Evolutionary conservation across 2,329 filamentous ascomycete genomes (phyloP), one percentile per base, ranked within the genome.

Genomic region (Paraconiothyrium sp.): DNA sequence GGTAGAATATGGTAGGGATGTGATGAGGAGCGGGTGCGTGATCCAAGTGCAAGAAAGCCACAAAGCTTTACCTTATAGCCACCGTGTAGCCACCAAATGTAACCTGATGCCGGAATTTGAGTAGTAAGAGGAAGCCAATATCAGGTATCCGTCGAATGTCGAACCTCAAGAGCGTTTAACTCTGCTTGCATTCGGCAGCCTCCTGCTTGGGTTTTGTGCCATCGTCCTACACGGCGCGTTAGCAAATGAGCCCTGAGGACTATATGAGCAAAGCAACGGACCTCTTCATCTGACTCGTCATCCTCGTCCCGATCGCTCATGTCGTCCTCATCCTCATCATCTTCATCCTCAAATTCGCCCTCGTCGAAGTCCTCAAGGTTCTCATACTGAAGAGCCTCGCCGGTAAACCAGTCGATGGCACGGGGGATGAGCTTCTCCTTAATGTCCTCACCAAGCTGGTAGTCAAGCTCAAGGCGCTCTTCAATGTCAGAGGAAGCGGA

Each of bases 391-490:
- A 99, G 89, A 70, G 95, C 95, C 84, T 99, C 95, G 61, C 95
- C 95, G 57, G 95, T 99, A 81, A 99, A 99, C 95, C 95, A 99
- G 83, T 99, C 95, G 74, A 99, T 95, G 60, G 96, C 95, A 71
- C 94, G 93, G 67, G 95, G 95, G 72, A 99, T 99, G 68, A 99
- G 88, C 85, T 99, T 99, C 88, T 99, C 95, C 85, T 99, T 99
- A 84, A 99, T 97, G 78, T 99, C 95, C 85, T 99, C 95, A 69
- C 95, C 95, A 48, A 99, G 89, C 83, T 98, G 94, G 82, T 98
- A 99, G 83, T 99, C 95, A 56, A 99, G 90, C 84, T 99, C 95
- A 59, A 99, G 88, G 67, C 95, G 94, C 82, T 97, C 94, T 85
- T 99, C 95, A 56, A 99, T 97, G 78, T 99, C 95, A 55, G 90